Conservation (phyloP, 345 rosid genomes). For the Euclidium syriacum region DNA sequence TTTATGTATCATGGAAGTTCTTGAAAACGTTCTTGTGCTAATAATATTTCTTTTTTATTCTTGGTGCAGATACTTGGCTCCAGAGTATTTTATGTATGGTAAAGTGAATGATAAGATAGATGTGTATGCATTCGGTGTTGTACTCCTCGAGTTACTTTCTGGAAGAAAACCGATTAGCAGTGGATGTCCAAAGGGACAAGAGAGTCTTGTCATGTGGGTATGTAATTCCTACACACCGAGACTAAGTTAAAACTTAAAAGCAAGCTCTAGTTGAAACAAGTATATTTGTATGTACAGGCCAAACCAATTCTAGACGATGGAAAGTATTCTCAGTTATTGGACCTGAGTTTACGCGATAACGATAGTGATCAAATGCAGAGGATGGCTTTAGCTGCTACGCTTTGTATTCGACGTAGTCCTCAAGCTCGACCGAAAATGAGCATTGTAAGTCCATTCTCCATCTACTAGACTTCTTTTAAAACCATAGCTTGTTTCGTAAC, state of each 20-base stretch:
- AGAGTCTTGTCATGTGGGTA: conserved; percentile 98
- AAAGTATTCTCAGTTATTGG: conserved; percentile 56
- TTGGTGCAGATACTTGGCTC: conserved; percentile 83
- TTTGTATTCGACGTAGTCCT: conserved; percentile 69
- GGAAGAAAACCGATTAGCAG: conserved; percentile 80
- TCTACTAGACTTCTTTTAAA: neutral
- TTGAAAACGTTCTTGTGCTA: neutral
- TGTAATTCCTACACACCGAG: conserved; percentile 56
- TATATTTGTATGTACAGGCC: conserved; percentile 46
- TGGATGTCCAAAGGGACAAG: conserved; percentile 64
- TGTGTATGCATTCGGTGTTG: conserved; percentile 91
- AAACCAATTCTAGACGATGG: conserved; percentile 65
- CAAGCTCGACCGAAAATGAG: conserved; percentile 73
- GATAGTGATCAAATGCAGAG: conserved; percentile 52
- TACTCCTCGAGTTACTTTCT: conserved; percentile 89
- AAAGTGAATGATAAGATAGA: conserved; percentile 87
- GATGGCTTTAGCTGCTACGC: conserved; percentile 83
- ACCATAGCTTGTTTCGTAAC: neutral
- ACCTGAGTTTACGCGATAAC: conserved; percentile 40
- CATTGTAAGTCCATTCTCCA: conserved; percentile 37
- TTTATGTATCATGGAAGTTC: neutral
- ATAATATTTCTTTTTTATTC: conserved; percentile 14
- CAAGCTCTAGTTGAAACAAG: neutral
- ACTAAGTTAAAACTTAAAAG: neutral
- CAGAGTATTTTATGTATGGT: conserved; percentile 94